Percentiles rank a stretch among this genome's conserved stretches.
Evolutionary conservation across 129 eudicot species (phyloP).

Genomic region (Smallanthus sonchifolius): DNA sequence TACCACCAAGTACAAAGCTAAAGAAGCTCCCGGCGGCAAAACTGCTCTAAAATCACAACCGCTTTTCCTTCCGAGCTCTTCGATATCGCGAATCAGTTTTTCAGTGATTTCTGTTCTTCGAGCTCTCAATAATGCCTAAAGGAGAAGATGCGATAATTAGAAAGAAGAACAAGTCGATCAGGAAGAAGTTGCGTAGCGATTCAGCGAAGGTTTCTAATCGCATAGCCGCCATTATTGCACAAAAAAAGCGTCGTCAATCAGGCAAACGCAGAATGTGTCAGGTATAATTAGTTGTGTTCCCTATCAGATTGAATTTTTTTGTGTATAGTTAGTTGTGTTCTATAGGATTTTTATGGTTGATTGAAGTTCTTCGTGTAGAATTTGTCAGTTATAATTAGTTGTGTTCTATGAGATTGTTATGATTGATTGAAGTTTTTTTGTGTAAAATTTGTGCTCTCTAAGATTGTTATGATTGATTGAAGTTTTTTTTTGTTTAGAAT

Average conservation of each 20-base stretch:
- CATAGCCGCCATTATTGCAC: conserved; percentile 81
- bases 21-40: background rate
- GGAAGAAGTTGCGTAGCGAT: conserved; percentile 51
- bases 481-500: no score
- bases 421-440: no score
- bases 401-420: background rate
- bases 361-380: conserved; percentile 30
- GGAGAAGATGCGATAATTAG: conserved; percentile 61
- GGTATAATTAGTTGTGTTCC: conserved; percentile 32
- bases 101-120: background rate
- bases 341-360: background rate
- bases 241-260: conserved; percentile 87
- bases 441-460: background rate
- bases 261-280: conserved; percentile 93
- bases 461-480: no score
- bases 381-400: conserved; percentile 58
- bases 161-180: conserved; percentile 54
- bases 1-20: background rate
- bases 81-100: background rate
- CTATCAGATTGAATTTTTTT: no score
- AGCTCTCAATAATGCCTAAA: conserved; percentile 44
- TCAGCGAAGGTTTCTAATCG: conserved; percentile 66
- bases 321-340: background rate
- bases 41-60: background rate
- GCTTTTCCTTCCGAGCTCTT: background rate